Conservation (phyloP, 1,284 basidiomycete genomes). For the Puccinia coronata region DNA sequence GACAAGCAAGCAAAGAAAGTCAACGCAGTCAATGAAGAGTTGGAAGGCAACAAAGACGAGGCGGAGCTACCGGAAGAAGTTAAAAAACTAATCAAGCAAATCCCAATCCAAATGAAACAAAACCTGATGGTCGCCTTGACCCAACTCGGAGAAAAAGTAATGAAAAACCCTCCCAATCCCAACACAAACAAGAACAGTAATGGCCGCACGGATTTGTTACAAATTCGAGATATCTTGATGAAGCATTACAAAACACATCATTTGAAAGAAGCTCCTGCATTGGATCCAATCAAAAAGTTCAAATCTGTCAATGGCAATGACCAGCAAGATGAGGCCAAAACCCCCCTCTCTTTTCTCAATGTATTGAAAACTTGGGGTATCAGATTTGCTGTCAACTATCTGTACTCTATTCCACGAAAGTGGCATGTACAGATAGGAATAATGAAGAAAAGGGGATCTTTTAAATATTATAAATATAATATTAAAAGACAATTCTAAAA, state of each 20-base stretch:
- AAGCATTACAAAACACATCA: neutral
- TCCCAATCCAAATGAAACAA: conserved; percentile 22
- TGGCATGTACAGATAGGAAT: too few relatives aligned
- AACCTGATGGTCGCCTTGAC: conserved; percentile 11
- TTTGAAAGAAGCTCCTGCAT: neutral
- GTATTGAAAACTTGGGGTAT: neutral
- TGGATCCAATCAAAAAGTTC: neutral
- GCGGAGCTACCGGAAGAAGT: conserved; percentile 7
- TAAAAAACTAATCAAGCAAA: neutral
- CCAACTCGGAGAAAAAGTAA: conserved; percentile 2
- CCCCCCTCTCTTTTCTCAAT: neutral
- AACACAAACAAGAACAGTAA: neutral
- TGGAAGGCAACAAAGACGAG: neutral
- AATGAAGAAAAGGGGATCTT: too few relatives aligned
- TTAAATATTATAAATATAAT: too few relatives aligned
- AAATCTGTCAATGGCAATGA: neutral
- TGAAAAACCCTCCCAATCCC: conserved; percentile 1
- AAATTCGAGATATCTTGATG: conserved; percentile 2
- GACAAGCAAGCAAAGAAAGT: neutral
- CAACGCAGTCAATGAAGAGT: neutral
- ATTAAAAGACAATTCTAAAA: too few relatives aligned
- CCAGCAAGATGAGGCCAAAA: neutral
- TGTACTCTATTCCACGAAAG: too few relatives aligned
- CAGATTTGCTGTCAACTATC: too few relatives aligned
- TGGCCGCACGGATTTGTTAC: neutral